A percentile compares a stretch with the other conserved stretches of the same genome.
These are phyloP conservation scores for Neonectria coccinea DNA, from an alignment of 2,329 filamentous ascomycete genomes.

Conservation along the genomic window DNA sequence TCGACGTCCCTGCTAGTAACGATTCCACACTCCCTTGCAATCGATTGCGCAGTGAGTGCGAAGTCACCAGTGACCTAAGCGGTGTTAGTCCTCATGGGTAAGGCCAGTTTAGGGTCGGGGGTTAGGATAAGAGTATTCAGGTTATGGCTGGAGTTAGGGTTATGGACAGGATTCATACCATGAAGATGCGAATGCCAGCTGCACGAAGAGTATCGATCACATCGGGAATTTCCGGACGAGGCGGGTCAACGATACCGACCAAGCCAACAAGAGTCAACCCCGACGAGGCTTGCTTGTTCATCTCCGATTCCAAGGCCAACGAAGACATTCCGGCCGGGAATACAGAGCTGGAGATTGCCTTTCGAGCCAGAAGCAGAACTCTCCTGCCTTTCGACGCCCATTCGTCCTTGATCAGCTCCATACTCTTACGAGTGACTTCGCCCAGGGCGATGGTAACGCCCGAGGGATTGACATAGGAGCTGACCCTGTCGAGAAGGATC, in stretches of 20 bases:
- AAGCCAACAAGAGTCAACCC: constrained; percentile 78
- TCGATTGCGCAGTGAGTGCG: constrained; percentile 78
- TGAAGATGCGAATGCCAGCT: constrained; percentile 81
- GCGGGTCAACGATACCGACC: constrained; percentile 82
- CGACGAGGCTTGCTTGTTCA: constrained; percentile 63
- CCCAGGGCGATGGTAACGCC: constrained; percentile 66
- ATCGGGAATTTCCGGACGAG: constrained; percentile 76
- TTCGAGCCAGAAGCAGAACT: constrained; percentile 74
- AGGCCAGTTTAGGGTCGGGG: too few relatives aligned
- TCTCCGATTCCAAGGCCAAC: constrained; percentile 63
- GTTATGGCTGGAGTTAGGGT: too few relatives aligned
- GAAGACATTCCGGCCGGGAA: constrained; percentile 53
- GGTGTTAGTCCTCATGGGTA: background rate
- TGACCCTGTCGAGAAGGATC: constrained; percentile 74
- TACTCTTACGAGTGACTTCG: constrained; percentile 53
- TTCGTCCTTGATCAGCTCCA: constrained; percentile 72
- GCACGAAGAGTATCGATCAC: constrained; percentile 74
- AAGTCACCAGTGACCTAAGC: constrained; percentile 78
- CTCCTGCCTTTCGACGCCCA: constrained; percentile 78
- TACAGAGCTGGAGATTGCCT: constrained; percentile 59
- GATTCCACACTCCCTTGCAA: constrained; percentile 79
- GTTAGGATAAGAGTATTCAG: too few relatives aligned
- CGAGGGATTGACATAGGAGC: constrained; percentile 65
- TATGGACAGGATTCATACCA: constrained; percentile 57
- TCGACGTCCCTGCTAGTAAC: constrained; percentile 69